Evolutionary conservation across 1,139 yeast species (phyloP).

Genomic region (Eremothecium cymbalariae): DNA sequence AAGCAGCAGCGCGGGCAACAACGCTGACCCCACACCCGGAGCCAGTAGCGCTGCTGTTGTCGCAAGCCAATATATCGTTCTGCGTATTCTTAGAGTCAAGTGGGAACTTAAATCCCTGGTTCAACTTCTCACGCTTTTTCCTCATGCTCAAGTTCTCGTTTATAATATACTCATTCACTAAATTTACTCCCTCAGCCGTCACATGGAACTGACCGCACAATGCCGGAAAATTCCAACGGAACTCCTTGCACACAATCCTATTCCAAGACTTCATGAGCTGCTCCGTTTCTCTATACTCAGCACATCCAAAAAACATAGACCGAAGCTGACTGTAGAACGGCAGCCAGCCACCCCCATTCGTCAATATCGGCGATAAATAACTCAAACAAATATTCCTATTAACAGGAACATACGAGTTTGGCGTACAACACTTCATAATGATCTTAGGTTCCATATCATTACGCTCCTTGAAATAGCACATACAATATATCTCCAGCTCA

Average conservation of each 20-base stretch:
- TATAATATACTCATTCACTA: conserved; percentile 6
- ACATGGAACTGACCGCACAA: conserved; percentile 7
- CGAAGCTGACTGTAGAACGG: conserved; percentile 21
- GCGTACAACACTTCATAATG: conserved; percentile 26
- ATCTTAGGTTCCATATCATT: conserved; percentile 17
- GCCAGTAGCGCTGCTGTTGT: too few relatives aligned
- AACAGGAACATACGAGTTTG: conserved; percentile 23
- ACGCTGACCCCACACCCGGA: too few relatives aligned
- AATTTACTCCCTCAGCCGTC: conserved; percentile 5
- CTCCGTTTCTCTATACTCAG: conserved; percentile 3
- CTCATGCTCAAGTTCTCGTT: not conserved
- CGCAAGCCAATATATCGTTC: conserved; percentile 3
- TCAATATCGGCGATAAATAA: conserved; percentile 17
- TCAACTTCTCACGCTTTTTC: conserved; percentile 1
- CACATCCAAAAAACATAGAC: conserved; percentile 14
- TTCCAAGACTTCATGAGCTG: conserved; percentile 24
- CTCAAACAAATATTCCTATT: conserved; percentile 24
- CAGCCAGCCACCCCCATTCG: conserved; percentile 19
- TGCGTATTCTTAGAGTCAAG: not conserved
- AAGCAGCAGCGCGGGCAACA: too few relatives aligned
- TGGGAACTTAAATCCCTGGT: not conserved
- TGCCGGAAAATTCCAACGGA: conserved; percentile 26
- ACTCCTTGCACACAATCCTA: conserved; percentile 25
- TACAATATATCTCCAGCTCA: conserved; percentile 20
- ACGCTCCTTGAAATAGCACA: conserved; percentile 17